Evolutionary conservation across 805 yeast species (phyloP), one percentile per base, ranked within the genome.

Genomic region (Nakazawaea wyomingensis): DNA sequence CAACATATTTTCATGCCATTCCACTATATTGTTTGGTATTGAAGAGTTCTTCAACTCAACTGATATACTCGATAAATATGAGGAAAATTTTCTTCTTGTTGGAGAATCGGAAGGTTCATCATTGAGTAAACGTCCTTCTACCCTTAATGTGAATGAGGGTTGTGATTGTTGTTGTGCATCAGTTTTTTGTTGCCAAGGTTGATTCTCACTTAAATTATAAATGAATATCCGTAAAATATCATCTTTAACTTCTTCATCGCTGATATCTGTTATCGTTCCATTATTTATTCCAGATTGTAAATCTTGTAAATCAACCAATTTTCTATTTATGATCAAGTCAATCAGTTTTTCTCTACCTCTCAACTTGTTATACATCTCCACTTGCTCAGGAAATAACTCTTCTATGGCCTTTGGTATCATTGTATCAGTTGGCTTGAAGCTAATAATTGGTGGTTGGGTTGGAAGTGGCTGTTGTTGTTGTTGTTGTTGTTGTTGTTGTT

Each of bases 271-370:
- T 65, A 71, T 33, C 64, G 62, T 49, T 46, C 67, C 49, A 58
- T 69, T 65, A 54, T 66, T 59, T 64, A 71, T 51, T 66, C 72
- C 44, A 71, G 71, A 48, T 71, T 65, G 59, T 68, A 71, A 55
- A 46, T 90, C 95, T 59, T 87, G 95, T 45, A 89, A 70, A 54
- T 91, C 98, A 43, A 86, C 74, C 48, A 87, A 76, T 60, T 91
- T 91, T 47, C 95, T 78, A 35, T 90, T 80, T 30, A 87, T 78
- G 50, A 85, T 72, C 44, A 91, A 76, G 60, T 93, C 98, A 36
- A 91, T 64, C 49, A 79, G 74, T 48, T 79, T 75, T 60, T 93
- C 99, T n/a, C 90, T 87, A 7, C 84, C 88, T 50, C 76, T 74
- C 36, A 91, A 68, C 42, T 79, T 72, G 54, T 83, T 76, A 61